Evolutionary conservation across 2,329 filamentous ascomycete genomes (phyloP).

Genomic region (Chaetomium globosum): DNA sequence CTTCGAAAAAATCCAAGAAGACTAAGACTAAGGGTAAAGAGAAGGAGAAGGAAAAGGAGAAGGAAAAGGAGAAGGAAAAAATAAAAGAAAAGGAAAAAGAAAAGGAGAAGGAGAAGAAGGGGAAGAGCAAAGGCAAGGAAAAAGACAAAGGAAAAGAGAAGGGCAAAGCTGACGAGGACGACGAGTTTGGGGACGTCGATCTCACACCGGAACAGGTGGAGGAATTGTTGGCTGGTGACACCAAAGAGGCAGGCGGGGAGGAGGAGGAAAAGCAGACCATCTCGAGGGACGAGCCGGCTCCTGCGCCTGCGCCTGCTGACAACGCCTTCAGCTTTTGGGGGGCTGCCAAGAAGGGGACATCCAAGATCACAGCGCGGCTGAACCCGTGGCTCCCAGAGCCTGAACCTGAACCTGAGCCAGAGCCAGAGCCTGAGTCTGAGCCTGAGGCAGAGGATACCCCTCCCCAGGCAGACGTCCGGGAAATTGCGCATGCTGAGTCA

Average conservation of each 20-base stretch:
- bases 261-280: slow-evolving; percentile 31
- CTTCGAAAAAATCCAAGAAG: slow-evolving; percentile 48
- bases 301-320: slow-evolving; percentile 32
- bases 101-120: slow-evolving; percentile 18
- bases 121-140: slow-evolving; percentile 39
- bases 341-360: slow-evolving; percentile 48
- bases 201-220: slow-evolving; percentile 50
- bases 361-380: slow-evolving; percentile 42
- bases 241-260: slow-evolving; percentile 34
- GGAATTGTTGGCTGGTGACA: slow-evolving; percentile 43
- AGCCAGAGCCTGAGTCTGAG: no score
- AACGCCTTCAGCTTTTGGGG: slow-evolving; percentile 63
- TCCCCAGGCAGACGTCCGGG: slow-evolving; percentile 35
- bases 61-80: slow-evolving; percentile 34
- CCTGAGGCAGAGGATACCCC: slow-evolving; percentile 16
- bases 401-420: no score
- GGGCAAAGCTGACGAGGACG: slow-evolving; percentile 36
- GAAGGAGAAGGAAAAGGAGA: slow-evolving; percentile 32
- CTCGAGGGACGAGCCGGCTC: slow-evolving; percentile 38
- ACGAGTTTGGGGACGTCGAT: slow-evolving; percentile 43
- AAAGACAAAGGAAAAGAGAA: slow-evolving; percentile 34
- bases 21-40: slow-evolving; percentile 36
- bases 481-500: slow-evolving; percentile 57
- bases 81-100: slow-evolving; percentile 25
- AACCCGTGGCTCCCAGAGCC: slow-evolving; percentile 34